These are phyloP conservation scores for Leptographium galeiforme DNA, from an alignment of 2,329 filamentous ascomycete species.

Conservation along the genomic window DNA sequence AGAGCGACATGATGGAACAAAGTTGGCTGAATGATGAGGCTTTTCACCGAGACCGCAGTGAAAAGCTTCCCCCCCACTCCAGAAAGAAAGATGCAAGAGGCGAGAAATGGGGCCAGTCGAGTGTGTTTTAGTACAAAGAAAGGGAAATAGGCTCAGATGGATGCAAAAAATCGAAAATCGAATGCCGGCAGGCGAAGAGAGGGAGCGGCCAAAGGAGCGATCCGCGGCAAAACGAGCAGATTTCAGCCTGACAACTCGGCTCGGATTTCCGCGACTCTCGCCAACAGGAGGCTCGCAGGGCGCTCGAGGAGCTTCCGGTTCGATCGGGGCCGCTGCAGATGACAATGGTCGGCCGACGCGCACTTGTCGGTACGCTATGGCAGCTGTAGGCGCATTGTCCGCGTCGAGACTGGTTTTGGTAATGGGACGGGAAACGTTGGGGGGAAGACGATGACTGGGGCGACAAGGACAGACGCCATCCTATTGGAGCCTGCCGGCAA, in stretches of 20 bases:
- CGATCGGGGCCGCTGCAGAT: neutral
- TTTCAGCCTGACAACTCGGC: neutral
- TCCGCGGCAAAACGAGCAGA: neutral
- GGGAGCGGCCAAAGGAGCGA: neutral
- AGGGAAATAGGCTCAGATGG: neutral
- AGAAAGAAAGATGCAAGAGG: neutral
- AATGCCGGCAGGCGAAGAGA: neutral
- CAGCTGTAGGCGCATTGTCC: neutral
- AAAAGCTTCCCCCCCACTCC: neutral
- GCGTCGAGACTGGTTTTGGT: neutral
- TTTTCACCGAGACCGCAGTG: neutral
- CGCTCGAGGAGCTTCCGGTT: neutral
- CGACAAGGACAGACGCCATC: slow-evolving; percentile 1
- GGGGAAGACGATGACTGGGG: neutral
- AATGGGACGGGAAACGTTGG: neutral
- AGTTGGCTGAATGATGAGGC: neutral
- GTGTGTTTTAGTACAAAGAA: neutral
- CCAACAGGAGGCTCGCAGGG: neutral
- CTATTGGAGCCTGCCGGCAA: neutral
- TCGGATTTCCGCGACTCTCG: neutral
- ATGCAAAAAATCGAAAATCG: neutral
- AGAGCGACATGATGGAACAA: slow-evolving; percentile 3
- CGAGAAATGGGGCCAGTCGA: neutral
- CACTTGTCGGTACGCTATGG: neutral
- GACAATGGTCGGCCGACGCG: neutral